phyloP scores from a whole-genome alignment of 441 rosid genomes.

The Eugenia klotzschiana region DNA sequence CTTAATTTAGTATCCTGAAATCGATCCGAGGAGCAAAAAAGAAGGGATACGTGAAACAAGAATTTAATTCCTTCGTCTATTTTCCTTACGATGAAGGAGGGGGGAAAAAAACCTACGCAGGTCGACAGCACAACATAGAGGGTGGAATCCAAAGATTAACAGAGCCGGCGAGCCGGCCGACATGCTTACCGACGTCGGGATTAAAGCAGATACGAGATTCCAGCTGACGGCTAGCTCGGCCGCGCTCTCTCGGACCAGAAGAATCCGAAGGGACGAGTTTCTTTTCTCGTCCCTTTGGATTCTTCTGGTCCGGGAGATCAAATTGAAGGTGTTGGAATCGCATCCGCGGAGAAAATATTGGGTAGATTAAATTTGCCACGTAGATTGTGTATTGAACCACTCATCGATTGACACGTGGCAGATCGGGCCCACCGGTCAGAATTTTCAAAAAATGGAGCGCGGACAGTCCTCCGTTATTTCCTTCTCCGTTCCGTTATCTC shows the following conservation, averaged over 20 bases:
- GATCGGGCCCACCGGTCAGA: too few species aligned
- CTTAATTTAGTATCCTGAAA: background rate
- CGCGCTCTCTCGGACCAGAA: background rate
- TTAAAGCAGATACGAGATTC: background rate
- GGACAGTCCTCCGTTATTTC: background rate
- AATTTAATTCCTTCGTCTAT: background rate
- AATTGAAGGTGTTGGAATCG: background rate
- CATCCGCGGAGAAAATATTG: too few species aligned
- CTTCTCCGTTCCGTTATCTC: too few species aligned
- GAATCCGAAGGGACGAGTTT: background rate
- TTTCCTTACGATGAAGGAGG: background rate
- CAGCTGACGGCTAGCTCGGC: background rate
- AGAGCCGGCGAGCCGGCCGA: background rate
- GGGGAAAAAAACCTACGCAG: background rate
- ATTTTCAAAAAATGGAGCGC: too few species aligned
- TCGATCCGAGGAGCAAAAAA: background rate
- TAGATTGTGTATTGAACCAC: too few species aligned
- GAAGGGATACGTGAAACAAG: background rate
- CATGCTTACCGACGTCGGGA: background rate
- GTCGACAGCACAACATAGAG: background rate
- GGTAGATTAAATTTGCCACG: too few species aligned
- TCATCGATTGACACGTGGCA: too few species aligned
- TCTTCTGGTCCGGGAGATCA: too few species aligned
- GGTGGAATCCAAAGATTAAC: background rate
- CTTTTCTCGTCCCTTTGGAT: too few species aligned